Base-by-base conservation (phyloP, 2,329 filamentous ascomycete genomes). In the Graphiopsis chlorocephala region DNA sequence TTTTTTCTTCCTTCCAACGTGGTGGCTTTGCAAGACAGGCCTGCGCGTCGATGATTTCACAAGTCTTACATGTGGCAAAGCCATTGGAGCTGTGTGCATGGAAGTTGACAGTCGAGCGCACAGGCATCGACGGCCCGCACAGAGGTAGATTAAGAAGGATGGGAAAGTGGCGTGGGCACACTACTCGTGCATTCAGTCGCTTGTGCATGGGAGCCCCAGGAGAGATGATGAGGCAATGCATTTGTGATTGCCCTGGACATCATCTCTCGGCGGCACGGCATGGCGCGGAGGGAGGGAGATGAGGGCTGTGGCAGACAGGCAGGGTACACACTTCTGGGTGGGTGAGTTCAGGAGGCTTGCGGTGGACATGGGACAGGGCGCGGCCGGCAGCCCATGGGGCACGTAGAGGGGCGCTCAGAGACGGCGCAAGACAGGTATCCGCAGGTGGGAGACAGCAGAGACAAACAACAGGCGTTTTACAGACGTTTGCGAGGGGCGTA, bases 31-130 rank as follows among this genome's bases (percentile, higher is more conserved):
- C 48, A 35, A 62, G 60, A 62, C 60, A 62, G 48, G 33, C 42
- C 48, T 62, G 60, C 60, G 60, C 48, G 60, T 62, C 60, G 60
- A 62, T 62, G 60, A 26, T 14, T 45, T 55, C 60, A 62, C 48
- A n/a, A 33, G 60, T 62, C 60, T 62, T 28, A 62, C 26, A 25
- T 29, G 47, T 38, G 60, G 47, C 35, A 53, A 45, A 42, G 60
- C 25, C 20, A 55, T 55, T 62, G 60, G 48, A 47, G 23, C 25
- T n/a, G 14, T 28, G 47, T 15, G 60, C 28, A 20, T 35, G 48
- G 42, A 62, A 62, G 11, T 25, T 35, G 48, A 35, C 55, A 62
- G 11, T 25, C n/a, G 35, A 25, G 31, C 59, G 59, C 60, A 61
- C 58, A 61, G 58, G 45, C 42, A 26, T 23, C n/a, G 33, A 23